These are phyloP conservation scores for Diaporthe vaccinii DNA, from an alignment of 2,329 filamentous ascomycete species.

Conservation along the genomic window DNA sequence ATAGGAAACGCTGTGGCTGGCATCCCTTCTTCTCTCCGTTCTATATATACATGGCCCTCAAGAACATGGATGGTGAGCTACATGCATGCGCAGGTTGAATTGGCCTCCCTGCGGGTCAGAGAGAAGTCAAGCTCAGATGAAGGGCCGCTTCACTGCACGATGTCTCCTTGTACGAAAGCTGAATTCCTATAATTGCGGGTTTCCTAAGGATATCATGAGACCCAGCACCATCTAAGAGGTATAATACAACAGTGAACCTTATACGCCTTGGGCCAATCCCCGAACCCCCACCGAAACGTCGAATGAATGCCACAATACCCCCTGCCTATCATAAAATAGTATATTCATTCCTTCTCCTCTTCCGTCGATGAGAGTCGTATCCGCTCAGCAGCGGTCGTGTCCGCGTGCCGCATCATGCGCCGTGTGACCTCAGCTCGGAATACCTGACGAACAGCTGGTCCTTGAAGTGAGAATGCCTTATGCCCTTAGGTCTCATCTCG, in stretches of 20 bases:
- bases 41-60: neutral
- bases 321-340: neutral
- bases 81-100: neutral
- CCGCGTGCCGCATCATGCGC: neutral
- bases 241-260: conserved; percentile 28
- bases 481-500: conserved; percentile 80
- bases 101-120: too few relatives aligned
- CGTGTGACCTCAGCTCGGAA: conserved; percentile 49
- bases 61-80: neutral
- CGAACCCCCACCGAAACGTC: neutral
- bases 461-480: conserved; percentile 90
- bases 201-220: neutral
- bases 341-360: neutral
- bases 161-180: neutral
- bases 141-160: neutral
- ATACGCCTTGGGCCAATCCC: neutral
- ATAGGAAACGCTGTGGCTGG: neutral
- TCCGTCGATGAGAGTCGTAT: neutral
- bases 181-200: neutral
- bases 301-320: neutral
- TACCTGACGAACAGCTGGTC: conserved; percentile 88
- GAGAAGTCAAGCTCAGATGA: neutral
- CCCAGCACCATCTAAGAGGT: conserved; percentile 8
- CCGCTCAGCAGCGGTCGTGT: too few relatives aligned
- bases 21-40: neutral